Percentiles rank a stretch among this genome's conserved stretches.
Evolutionary conservation across 306 rosid species (phyloP).

Genomic region (Clitoria ternatea): DNA sequence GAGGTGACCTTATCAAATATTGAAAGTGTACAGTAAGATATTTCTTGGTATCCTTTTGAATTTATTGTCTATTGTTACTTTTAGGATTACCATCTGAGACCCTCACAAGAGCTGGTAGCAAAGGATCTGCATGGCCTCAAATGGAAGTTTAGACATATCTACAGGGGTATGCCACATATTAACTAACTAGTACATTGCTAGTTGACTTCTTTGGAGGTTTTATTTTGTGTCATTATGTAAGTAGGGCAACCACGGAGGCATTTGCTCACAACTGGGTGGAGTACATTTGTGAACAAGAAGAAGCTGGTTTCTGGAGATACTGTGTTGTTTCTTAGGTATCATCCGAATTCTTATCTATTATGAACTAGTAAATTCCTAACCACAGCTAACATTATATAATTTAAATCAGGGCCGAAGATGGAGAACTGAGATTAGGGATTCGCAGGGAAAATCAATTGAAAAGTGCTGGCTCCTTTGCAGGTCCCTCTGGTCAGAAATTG

Average conservation of each 20-base stretch:
- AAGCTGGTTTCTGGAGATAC: constrained; percentile 98
- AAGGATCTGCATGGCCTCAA: constrained; percentile 92
- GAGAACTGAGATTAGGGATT: constrained; percentile 84
- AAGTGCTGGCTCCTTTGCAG: constrained; percentile 45
- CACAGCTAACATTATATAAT: not conserved
- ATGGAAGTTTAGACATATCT: constrained; percentile 95
- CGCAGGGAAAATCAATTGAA: constrained; percentile 84
- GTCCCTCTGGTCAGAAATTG: constrained; percentile 50
- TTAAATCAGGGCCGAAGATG: constrained; percentile 79
- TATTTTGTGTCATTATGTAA: not conserved
- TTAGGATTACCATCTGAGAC: constrained; percentile 94
- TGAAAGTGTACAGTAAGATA: not conserved
- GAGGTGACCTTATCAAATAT: not conserved
- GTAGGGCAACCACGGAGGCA: constrained; percentile 98
- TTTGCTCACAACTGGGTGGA: constrained; percentile 99
- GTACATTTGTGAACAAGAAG: constrained; percentile 98
- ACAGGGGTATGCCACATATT: constrained; percentile 54
- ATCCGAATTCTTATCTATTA: not conserved
- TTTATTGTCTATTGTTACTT: not conserved
- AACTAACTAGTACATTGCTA: not conserved
- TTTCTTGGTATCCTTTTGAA: not conserved
- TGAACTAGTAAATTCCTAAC: not conserved
- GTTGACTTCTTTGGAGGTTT: not conserved
- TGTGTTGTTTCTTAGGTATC: constrained; percentile 89
- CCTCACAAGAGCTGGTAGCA: constrained; percentile 96